phyloP scores from a whole-genome alignment of 176 grass and related monocot genomes.

The Lolium perenne region DNA sequence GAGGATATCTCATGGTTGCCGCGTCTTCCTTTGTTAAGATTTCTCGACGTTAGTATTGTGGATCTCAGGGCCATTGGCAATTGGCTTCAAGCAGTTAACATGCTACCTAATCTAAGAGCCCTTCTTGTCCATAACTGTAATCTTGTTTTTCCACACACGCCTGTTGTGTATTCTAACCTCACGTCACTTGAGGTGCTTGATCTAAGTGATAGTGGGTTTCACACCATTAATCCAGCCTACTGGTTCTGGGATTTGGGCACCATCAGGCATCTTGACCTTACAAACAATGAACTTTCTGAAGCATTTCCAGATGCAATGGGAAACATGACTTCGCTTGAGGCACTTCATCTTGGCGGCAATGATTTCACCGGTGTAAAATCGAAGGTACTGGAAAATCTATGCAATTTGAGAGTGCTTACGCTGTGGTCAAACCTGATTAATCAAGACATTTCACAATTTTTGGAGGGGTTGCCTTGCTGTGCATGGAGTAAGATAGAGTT shows the following conservation, averaged over 20 bases:
- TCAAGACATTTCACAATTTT: slow-evolving; percentile 10
- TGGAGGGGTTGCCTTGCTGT: not conserved
- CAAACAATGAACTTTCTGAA: not conserved
- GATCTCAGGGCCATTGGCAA: not conserved
- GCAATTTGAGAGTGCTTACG: slow-evolving; percentile 11
- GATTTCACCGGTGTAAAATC: not conserved
- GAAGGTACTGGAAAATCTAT: not conserved
- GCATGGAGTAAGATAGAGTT: slow-evolving; percentile 1
- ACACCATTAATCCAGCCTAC: not conserved
- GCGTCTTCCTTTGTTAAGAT: not conserved
- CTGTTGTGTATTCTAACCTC: not conserved
- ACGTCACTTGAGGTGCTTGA: slow-evolving; percentile 4
- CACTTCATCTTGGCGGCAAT: not conserved
- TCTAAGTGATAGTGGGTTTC: not conserved
- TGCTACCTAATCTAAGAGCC: not conserved
- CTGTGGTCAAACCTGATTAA: not conserved
- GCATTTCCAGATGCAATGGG: not conserved
- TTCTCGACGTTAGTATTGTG: not conserved
- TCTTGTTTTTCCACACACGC: not conserved
- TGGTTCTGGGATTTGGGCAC: slow-evolving; percentile 20
- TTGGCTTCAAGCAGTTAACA: not conserved
- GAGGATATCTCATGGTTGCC: not conserved
- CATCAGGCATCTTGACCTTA: slow-evolving; percentile 21
- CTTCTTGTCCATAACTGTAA: not conserved
- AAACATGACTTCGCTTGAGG: slow-evolving; percentile 17